Base-by-base conservation (phyloP, 2,329 filamentous ascomycete genomes). In the Malbranchea cinnamomea region DNA sequence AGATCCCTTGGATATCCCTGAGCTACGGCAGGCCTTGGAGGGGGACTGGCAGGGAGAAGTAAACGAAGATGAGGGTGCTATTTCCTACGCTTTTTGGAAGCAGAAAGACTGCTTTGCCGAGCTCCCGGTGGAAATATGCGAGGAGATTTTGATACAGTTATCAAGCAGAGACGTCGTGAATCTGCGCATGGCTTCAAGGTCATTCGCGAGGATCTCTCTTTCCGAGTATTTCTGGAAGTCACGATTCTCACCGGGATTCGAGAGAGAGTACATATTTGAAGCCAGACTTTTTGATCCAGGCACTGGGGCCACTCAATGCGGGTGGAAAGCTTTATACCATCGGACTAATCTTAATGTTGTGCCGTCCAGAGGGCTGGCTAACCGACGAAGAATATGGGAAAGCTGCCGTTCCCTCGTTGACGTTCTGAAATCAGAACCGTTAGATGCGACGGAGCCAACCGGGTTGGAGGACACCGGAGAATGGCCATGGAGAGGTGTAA, bases 171-270 rank as follows among this genome's bases (percentile, higher is more conserved):
- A 39, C 24, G 39, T 44, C 8, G 20, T 25, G 12, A 41, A 23
- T 20, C 13, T 38, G 15, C 24, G 37, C 15, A 26, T 34, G 9
- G 39, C 39, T 14, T 41, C 39, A 14, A 36, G 41, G 23, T 40
- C 41, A 2, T 43, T 41, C 23, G 40, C 40, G 4, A 38, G 36
- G 13, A 28, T 44, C n/a, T 34, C 34, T 5, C 25, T 43, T 4
- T 31, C 28, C 4, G 40, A 40, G 17, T 26, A 31, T 6, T 42
- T 44, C 31, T 44, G 41, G 41, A 32, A 33, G n/a, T 44, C 40
- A 18, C 32, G 41, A 24, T 42, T 44, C 18, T 26, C 26, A n/a
- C 30, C 14, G n/a, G 10, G 23, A 12, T 33, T 36, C 18, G 40
- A 44, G 14, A 33, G 39, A 16, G 34, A 37, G 12, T 40, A 34